Evolutionary conservation across 2,329 filamentous ascomycete species (phyloP).

Genomic region (Helotiales sp.): DNA sequence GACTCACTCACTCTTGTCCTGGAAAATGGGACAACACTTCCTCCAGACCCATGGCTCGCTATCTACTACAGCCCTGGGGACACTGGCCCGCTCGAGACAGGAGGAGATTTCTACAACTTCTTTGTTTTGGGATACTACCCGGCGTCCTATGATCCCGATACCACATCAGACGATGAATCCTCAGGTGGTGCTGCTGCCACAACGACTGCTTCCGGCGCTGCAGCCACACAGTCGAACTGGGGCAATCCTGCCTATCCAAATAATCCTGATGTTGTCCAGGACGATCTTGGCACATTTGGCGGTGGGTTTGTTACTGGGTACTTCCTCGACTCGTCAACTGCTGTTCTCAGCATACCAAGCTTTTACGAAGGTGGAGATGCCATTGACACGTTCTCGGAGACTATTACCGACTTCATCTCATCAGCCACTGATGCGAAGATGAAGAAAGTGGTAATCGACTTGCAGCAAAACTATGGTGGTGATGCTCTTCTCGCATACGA

Average conservation of each 20-base stretch:
- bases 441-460: conserved; percentile 60
- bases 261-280: conserved; percentile 18
- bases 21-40: conserved; percentile 38
- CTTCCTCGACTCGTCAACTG: conserved; percentile 26
- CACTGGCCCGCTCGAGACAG: conserved; percentile 29
- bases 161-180: background rate
- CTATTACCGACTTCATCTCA: conserved; percentile 40
- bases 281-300: conserved; percentile 20
- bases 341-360: conserved; percentile 41
- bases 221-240: background rate
- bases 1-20: conserved; percentile 36
- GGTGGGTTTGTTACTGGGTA: conserved; percentile 26
- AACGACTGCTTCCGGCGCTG: background rate
- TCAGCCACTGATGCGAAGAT: conserved; percentile 50
- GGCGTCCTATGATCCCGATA: conserved; percentile 13
- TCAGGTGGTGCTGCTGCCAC: background rate
- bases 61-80: conserved; percentile 25
- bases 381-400: background rate
- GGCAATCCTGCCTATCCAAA: background rate
- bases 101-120: conserved; percentile 29
- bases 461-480: conserved; percentile 59
- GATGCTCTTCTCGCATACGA: conserved; percentile 59
- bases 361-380: conserved; percentile 35
- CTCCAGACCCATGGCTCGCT: conserved; percentile 33
- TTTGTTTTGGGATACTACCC: conserved; percentile 27